A percentile compares a stretch with the other conserved stretches of the same genome.
Evolutionary conservation across 495 filamentous ascomycete species (phyloP).

Genomic region (Annulohypoxylon bovei): DNA sequence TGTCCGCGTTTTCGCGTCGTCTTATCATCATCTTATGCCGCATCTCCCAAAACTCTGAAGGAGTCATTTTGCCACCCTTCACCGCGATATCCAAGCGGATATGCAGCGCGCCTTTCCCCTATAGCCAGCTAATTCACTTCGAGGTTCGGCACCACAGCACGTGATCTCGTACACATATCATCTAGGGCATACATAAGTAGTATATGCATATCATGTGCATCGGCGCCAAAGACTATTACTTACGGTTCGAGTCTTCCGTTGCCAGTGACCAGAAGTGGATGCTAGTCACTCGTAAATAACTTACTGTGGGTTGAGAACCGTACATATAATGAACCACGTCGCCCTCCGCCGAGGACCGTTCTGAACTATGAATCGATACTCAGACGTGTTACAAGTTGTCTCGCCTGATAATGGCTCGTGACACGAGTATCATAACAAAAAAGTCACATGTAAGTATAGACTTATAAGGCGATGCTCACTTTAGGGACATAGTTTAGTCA

Average conservation of each 20-base stretch:
- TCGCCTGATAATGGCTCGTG: conserved; percentile 8
- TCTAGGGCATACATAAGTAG: conserved; percentile 22
- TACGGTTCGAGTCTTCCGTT: conserved; percentile 3
- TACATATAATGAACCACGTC: conserved; percentile 4
- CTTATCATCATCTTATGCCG: neutral
- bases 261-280: conserved; percentile 17
- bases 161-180: conserved; percentile 19
- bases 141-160: conserved; percentile 19
- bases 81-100: conserved; percentile 31
- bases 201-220: conserved; percentile 31
- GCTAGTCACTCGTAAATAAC: neutral
- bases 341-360: conserved; percentile 15
- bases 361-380: neutral
- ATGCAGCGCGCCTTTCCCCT: conserved; percentile 2
- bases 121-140: neutral
- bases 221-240: conserved; percentile 7
- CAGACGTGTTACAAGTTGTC: conserved; percentile 1
- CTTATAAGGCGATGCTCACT: neutral
- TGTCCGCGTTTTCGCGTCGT: conserved; percentile 27
- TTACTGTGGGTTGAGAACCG: conserved; percentile 9
- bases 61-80: conserved; percentile 37
- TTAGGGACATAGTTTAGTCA: neutral
- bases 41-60: conserved; percentile 2
- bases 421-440: conserved; percentile 6
- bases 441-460: neutral